These are phyloP conservation scores for Saksenaea oblongispora DNA, from an alignment of 371 early-diverging fungal genomes.

Conservation along the genomic window DNA sequence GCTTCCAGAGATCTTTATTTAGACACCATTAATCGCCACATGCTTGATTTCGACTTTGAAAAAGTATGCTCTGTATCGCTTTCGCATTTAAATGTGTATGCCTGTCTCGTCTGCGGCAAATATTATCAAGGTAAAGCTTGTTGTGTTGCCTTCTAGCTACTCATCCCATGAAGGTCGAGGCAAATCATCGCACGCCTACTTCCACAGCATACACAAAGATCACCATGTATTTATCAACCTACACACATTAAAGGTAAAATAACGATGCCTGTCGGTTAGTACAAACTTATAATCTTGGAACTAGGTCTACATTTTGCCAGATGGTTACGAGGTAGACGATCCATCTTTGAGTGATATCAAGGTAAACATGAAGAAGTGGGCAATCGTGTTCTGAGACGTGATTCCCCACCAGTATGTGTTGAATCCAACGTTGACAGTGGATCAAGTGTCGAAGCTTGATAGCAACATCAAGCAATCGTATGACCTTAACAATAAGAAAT, in stretches of 20 bases:
- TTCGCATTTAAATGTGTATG: conserved; percentile 93
- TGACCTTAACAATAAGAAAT: conserved; percentile 88
- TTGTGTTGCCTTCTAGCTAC: background rate
- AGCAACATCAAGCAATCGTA: conserved; percentile 58
- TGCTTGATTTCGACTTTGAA: conserved; percentile 98
- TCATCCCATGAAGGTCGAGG: conserved; percentile 71
- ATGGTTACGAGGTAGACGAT: conserved; percentile 90
- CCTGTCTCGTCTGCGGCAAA: conserved; percentile 96
- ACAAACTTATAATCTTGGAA: background rate
- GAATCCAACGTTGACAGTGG: conserved; percentile 76
- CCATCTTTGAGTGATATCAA: conserved; percentile 91
- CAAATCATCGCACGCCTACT: conserved; percentile 90
- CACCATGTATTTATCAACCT: conserved; percentile 97
- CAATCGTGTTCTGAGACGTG: background rate
- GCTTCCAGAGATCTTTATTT: conserved; percentile 54
- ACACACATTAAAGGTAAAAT: conserved; percentile 73
- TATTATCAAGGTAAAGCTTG: conserved; percentile 84
- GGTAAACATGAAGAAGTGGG: conserved; percentile 36
- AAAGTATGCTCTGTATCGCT: conserved; percentile 95
- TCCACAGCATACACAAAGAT: conserved; percentile 92
- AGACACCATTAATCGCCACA: conserved; percentile 79
- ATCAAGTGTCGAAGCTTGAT: conserved; percentile 76
- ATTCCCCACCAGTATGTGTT: conserved; percentile 66
- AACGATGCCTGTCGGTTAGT: background rate
- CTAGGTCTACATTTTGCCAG: conserved; percentile 90